These are phyloP conservation scores for Aureobasidium sp. DNA, from an alignment of 2,329 filamentous ascomycete species.

Conservation along the genomic window DNA sequence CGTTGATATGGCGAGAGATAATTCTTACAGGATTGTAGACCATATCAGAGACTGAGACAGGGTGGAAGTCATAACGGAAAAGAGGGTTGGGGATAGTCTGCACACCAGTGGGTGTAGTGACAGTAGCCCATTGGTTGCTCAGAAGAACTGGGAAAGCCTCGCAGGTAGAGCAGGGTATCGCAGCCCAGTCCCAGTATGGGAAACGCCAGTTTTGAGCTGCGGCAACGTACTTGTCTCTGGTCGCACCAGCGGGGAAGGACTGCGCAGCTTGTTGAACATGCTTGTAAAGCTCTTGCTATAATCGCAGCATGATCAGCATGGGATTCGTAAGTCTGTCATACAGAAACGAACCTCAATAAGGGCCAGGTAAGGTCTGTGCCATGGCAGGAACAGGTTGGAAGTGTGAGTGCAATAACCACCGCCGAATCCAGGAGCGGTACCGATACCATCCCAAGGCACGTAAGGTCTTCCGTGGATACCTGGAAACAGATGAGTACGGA, in stretches of 20 bases:
- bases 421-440: conserved; percentile 42
- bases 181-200: conserved; percentile 46
- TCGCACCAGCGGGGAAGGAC: conserved; percentile 33
- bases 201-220: conserved; percentile 37
- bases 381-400: conserved; percentile 68
- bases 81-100: conserved; percentile 30
- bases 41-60: conserved; percentile 53
- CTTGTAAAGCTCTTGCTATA: conserved; percentile 37
- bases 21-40: conserved; percentile 52
- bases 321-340: neutral
- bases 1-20: neutral
- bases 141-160: conserved; percentile 35
- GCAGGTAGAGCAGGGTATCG: conserved; percentile 26
- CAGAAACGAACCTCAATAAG: conserved; percentile 46
- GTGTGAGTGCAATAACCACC: conserved; percentile 72
- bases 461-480: conserved; percentile 75
- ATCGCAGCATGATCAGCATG: neutral
- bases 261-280: conserved; percentile 36
- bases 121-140: conserved; percentile 32
- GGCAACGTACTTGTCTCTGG: conserved; percentile 33
- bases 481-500: conserved; percentile 28
- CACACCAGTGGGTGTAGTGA: conserved; percentile 29
- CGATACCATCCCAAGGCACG: conserved; percentile 49
- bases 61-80: conserved; percentile 35
- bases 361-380: conserved; percentile 75